phyloP scores from a whole-genome alignment of 768 basidiomycete species.

The Ephemerocybe angulata region DNA sequence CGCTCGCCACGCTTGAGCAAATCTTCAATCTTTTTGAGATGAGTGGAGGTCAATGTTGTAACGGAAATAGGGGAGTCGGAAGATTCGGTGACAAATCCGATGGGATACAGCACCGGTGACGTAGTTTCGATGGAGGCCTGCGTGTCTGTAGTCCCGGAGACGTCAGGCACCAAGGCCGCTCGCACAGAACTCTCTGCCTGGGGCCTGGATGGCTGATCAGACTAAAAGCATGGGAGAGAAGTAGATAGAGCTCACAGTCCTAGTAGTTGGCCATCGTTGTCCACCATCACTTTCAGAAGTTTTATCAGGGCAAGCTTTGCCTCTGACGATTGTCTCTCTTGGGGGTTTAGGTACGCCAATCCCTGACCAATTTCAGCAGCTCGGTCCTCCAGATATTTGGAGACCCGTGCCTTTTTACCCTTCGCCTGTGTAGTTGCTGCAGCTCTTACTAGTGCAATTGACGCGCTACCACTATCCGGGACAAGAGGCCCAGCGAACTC shows the following conservation, averaged over 20 bases:
- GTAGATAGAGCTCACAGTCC: conserved; percentile 63
- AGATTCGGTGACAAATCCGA: not conserved
- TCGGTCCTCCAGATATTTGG: conserved; percentile 74
- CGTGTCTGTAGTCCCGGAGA: conserved; percentile 24
- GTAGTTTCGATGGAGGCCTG: conserved; percentile 27
- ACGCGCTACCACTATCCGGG: conserved; percentile 64
- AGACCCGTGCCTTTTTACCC: conserved; percentile 76
- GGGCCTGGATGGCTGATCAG: conserved; percentile 32
- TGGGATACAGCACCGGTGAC: conserved; percentile 8
- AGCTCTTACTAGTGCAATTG: conserved; percentile 66
- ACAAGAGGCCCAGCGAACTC: conserved; percentile 87
- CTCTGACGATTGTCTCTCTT: conserved; percentile 60
- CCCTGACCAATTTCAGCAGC: conserved; percentile 75
- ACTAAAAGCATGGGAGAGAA: not conserved
- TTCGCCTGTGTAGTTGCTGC: conserved; percentile 65
- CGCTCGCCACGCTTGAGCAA: conserved; percentile 83
- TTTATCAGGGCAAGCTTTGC: conserved; percentile 73
- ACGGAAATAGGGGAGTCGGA: conserved; percentile 56
- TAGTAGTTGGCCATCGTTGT: conserved; percentile 82
- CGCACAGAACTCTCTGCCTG: conserved; percentile 74
- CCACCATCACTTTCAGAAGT: conserved; percentile 75
- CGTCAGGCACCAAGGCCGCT: conserved; percentile 60
- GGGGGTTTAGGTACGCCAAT: conserved; percentile 60
- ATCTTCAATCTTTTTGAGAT: conserved; percentile 74
- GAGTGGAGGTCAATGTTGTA: conserved; percentile 55